Evolutionary conservation across 2,329 filamentous ascomycete species (phyloP).

Genomic region (Ophiocordyceps camponoti-leonardi): DNA sequence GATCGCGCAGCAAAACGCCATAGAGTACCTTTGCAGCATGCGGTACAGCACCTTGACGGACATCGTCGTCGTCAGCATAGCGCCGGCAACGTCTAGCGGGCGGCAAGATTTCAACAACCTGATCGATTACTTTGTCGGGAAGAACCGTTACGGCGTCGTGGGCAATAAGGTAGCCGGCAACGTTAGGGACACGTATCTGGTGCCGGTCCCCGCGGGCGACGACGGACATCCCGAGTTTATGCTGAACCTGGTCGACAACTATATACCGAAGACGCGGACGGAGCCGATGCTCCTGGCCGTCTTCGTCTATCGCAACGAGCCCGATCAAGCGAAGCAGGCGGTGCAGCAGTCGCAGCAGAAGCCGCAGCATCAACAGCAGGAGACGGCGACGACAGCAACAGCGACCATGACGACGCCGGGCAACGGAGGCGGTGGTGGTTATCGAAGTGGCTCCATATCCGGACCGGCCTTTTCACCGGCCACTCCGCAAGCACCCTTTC

Average conservation of each 20-base stretch:
- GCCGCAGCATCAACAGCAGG: background rate
- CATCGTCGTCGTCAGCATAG: constrained; percentile 62
- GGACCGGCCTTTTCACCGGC: constrained; percentile 38
- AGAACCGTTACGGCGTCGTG: constrained; percentile 76
- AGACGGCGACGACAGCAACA: background rate
- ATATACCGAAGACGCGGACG: constrained; percentile 51
- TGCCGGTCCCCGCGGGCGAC: constrained; percentile 62
- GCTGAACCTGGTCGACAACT: constrained; percentile 71
- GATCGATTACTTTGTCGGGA: constrained; percentile 73
- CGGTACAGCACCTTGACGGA: constrained; percentile 71
- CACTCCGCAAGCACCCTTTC: constrained; percentile 18
- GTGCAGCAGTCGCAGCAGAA: constrained; percentile 6
- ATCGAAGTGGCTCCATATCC: constrained; percentile 29
- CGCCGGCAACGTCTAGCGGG: constrained; percentile 42
- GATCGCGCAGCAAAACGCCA: constrained; percentile 67
- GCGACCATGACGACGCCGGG: background rate
- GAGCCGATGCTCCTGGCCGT: constrained; percentile 70
- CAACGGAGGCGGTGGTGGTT: constrained; percentile 5
- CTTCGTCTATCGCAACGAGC: constrained; percentile 61
- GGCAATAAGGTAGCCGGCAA: constrained; percentile 57
- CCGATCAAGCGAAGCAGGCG: constrained; percentile 14
- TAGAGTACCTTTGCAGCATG: constrained; percentile 79
- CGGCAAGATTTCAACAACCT: constrained; percentile 52
- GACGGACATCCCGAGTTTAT: constrained; percentile 68
- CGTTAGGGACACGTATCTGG: constrained; percentile 80